A percentile compares a stretch with the other conserved stretches of the same genome.
phyloP scores from a whole-genome alignment of 306 rosid species.

The Prunus mongolica region DNA sequence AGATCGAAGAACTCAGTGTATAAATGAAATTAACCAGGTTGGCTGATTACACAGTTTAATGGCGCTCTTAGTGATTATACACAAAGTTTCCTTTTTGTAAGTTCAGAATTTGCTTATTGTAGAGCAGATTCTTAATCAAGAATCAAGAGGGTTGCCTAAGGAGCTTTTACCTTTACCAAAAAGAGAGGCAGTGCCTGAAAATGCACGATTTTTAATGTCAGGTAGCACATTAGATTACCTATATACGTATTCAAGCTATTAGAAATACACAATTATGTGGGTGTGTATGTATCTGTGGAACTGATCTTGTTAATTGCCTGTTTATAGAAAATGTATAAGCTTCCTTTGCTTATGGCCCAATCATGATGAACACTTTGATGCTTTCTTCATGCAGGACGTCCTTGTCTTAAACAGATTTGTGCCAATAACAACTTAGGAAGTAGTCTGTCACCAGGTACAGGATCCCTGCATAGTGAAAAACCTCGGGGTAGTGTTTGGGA shows the following conservation, averaged over 20 bases:
- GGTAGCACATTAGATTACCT: background rate
- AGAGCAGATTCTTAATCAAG: conserved; percentile 11
- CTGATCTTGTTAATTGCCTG: background rate
- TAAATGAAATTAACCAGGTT: conserved; percentile 20
- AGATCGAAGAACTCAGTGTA: background rate
- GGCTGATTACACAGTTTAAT: background rate
- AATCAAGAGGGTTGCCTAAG: background rate
- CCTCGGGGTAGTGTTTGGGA: conserved; percentile 28
- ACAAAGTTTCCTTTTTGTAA: background rate
- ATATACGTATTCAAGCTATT: background rate
- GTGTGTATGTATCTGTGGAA: background rate
- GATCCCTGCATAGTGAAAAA: background rate
- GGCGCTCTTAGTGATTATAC: background rate
- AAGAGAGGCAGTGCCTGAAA: conserved; percentile 3
- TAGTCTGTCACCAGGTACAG: background rate
- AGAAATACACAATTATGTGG: background rate
- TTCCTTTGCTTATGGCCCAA: background rate
- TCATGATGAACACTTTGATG: background rate
- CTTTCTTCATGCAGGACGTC: conserved; percentile 9
- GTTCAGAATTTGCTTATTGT: conserved; percentile 3
- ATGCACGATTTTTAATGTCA: background rate
- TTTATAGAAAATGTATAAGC: background rate
- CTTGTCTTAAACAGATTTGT: background rate
- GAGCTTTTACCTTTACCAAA: conserved; percentile 2
- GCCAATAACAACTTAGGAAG: background rate